Evolutionary conservation across 148 eudicot genomes (phyloP), one percentile per base, ranked within the genome.

Genomic region (Chenopodium berlandieri): DNA sequence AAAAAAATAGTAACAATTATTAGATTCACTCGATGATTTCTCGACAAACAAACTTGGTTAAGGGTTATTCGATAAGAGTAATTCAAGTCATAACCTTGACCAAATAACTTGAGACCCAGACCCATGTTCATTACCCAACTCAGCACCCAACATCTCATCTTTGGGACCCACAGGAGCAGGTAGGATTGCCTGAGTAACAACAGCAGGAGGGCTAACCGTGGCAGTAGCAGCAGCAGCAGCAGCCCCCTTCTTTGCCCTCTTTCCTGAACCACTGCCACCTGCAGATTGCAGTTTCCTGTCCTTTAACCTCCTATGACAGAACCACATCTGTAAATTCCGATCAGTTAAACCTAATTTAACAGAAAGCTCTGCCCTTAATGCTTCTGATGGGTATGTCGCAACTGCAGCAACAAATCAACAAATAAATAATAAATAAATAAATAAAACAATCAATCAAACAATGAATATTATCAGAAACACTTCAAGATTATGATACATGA

Each of bases 301-400:
- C 82, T 95, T 95, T 78, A 95, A 81, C 83, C 99, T 91, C 87
- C 99, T 81, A 50, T 95, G 99, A 73, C 97, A 95, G 78, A 95
- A 95, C 97, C 97, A 93, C 97, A 95, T 95, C 88, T 95, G 99
- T 72, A 95, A 84, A 66, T 95, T 97, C 76, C 97, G 88, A 88
- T 95, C 99, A 23, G 99, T 76, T 56, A 93, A 90, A 32, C 92
- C 94, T 75, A 95, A 89, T 75, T 93, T 87, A 10, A 54, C 90
- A 7, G 97, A 91, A 13, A 93, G 91, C 44, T 93, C 94, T 30
- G 97, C 97, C 83, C 97, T 86, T 83, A 93, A n/a, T 1, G 90
- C 69, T 76, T 95, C 97, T 44, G 96, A 89, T 40, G 97, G 97
- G 75, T 95, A 91, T 13, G 87, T 71, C 40, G 90, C 96, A 84